Evolutionary conservation across 2,329 filamentous ascomycete genomes (phyloP).

Genomic region (Fusarium abutilonis): DNA sequence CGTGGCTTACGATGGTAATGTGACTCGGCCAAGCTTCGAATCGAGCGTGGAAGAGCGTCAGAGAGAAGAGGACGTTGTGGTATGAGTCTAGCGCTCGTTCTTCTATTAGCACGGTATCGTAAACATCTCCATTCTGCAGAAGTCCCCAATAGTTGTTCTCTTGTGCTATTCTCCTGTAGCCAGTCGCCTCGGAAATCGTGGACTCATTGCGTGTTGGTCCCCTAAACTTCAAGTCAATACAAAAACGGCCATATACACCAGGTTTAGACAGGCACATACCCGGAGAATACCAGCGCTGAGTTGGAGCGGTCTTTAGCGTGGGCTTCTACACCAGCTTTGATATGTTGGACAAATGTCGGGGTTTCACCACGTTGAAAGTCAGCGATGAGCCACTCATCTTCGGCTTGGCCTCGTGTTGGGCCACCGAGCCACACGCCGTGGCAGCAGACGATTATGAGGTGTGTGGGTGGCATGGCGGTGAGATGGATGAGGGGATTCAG

Average conservation of each 20-base stretch:
- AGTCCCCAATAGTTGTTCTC: conserved; percentile 59
- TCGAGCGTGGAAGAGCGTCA: conserved; percentile 60
- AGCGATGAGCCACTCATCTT: conserved; percentile 77
- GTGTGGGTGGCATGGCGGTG: conserved; percentile 48
- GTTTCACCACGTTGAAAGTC: conserved; percentile 82
- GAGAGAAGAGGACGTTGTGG: conserved; percentile 82
- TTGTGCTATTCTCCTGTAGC: conserved; percentile 66
- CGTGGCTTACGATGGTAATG: conserved; percentile 74
- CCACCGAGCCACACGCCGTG: conserved; percentile 81
- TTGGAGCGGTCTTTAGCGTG: conserved; percentile 56
- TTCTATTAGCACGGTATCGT: conserved; percentile 64
- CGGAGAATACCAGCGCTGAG: conserved; percentile 75
- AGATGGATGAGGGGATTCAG: conserved; percentile 29
- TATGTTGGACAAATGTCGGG: conserved; percentile 80
- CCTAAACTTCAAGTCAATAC: conserved; percentile 49
- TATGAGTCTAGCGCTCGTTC: conserved; percentile 83
- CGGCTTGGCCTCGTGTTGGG: conserved; percentile 59
- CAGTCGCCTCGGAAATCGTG: conserved; percentile 66
- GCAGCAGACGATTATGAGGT: conserved; percentile 83
- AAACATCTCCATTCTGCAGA: conserved; percentile 36
- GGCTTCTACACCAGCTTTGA: conserved; percentile 68
- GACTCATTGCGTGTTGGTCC: conserved; percentile 70
- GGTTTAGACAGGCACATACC: conserved; percentile 56
- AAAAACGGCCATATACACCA: accelerated
- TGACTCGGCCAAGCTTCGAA: conserved; percentile 62